Evolutionary conservation across 176 grass and related monocot genomes (phyloP).

Genomic region (Eleusine indica): DNA sequence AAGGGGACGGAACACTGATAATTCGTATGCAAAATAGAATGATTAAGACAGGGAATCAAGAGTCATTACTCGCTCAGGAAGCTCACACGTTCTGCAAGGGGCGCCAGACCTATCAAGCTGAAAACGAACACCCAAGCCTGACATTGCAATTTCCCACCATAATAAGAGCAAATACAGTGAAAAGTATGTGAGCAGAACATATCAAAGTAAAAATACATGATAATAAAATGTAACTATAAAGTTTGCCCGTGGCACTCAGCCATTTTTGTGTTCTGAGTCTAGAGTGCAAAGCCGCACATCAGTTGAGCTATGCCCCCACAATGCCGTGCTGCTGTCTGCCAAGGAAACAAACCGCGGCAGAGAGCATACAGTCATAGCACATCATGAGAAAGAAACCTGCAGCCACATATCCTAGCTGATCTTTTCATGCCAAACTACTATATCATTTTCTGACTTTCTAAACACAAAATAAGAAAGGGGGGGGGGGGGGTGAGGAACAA

Average conservation of each 20-base stretch:
- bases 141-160: slow-evolving; percentile 6
- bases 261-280: not conserved
- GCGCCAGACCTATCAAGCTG: slow-evolving; percentile 64
- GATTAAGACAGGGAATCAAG: not conserved
- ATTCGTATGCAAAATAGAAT: not conserved
- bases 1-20: not conserved
- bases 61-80: slow-evolving; percentile 76
- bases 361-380: not conserved
- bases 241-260: not conserved
- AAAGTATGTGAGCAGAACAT: slow-evolving; percentile 3
- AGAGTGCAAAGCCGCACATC: not conserved
- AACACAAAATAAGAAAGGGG: not conserved
- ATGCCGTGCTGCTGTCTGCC: too few relatives aligned
- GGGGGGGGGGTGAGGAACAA: not conserved
- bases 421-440: not conserved
- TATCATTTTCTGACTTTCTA: not conserved
- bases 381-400: not conserved
- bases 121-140: slow-evolving; percentile 71
- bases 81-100: slow-evolving; percentile 77
- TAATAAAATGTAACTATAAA: not conserved
- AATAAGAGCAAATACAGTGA: not conserved
- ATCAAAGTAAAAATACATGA: not conserved
- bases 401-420: not conserved
- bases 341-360: not conserved
- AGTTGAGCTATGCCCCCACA: not conserved